These are phyloP conservation scores for Stellera chamaejasme DNA, from an alignment of 345 rosid genomes.

Conservation along the genomic window DNA sequence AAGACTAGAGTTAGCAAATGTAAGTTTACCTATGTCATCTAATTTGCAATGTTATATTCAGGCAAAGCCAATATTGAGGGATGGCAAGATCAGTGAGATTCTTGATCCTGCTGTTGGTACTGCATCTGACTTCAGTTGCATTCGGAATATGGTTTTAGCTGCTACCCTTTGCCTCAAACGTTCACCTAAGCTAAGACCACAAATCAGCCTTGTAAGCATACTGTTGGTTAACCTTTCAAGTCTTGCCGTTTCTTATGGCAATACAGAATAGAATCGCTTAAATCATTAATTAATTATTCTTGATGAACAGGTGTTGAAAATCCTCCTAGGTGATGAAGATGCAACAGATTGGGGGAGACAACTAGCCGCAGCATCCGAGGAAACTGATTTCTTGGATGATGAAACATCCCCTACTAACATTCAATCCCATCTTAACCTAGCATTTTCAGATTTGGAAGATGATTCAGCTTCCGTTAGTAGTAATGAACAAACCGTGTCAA, in stretches of 20 bases:
- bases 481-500: slow-evolving; percentile 40
- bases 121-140: slow-evolving; percentile 30
- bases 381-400: slow-evolving; percentile 29
- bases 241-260: neutral
- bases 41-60: slow-evolving; percentile 17
- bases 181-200: slow-evolving; percentile 54
- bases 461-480: slow-evolving; percentile 57
- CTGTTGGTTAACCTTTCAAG: neutral
- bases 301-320: slow-evolving; percentile 53
- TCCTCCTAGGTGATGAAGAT: slow-evolving; percentile 74
- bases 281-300: neutral
- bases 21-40: too few species aligned
- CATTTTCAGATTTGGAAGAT: slow-evolving; percentile 69
- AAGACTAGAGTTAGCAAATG: too few species aligned
- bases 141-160: slow-evolving; percentile 73
- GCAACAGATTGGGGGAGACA: slow-evolving; percentile 56
- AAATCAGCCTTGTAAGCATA: slow-evolving; percentile 52
- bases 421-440: slow-evolving; percentile 77
- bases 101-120: slow-evolving; percentile 56
- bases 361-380: slow-evolving; percentile 43
- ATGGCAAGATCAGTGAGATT: slow-evolving; percentile 51
- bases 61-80: slow-evolving; percentile 82
- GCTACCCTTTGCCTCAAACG: slow-evolving; percentile 76
- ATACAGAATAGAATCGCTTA: slow-evolving; percentile 3
- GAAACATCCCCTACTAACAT: slow-evolving; percentile 42